These are phyloP conservation scores for Saccharum hybrid DNA, from an alignment of 202 grass and related monocot genomes.

Conservation along the genomic window DNA sequence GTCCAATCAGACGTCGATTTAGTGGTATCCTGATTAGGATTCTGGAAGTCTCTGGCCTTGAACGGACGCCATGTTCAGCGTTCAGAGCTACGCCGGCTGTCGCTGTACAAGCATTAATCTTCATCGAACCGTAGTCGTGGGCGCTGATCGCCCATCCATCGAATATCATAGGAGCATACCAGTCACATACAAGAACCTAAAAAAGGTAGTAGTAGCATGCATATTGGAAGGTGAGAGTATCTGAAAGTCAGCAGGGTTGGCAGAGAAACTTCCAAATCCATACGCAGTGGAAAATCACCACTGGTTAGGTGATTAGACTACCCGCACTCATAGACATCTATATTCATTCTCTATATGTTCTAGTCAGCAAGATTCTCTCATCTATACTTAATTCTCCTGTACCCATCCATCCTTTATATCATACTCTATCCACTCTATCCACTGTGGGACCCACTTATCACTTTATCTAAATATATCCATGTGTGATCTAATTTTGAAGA, in stretches of 20 bases:
- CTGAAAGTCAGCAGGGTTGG: conserved; percentile 34
- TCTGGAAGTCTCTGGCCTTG: conserved; percentile 40
- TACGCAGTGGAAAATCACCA: not conserved
- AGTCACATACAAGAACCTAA: not conserved
- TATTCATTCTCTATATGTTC: too few species aligned
- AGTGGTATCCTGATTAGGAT: not conserved
- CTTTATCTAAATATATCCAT: too few species aligned
- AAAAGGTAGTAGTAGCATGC: not conserved
- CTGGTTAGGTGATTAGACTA: not conserved
- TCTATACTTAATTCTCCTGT: too few species aligned
- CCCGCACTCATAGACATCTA: too few species aligned
- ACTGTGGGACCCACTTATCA: too few species aligned
- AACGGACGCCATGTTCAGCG: not conserved
- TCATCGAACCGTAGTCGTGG: not conserved
- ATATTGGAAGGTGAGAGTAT: conserved; percentile 35
- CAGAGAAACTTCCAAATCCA: conserved; percentile 5
- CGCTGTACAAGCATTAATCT: conserved; percentile 38
- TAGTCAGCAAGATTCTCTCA: too few species aligned
- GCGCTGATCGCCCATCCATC: not conserved
- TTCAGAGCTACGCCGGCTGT: conserved; percentile 22
- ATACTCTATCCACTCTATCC: too few species aligned
- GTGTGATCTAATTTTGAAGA: too few species aligned
- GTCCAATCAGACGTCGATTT: conserved; percentile 7
- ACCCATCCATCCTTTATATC: too few species aligned
- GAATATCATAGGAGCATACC: not conserved